Evolutionary conservation across 768 basidiomycete genomes (phyloP), one percentile per base, ranked within the genome.

Genomic region (Holtermannia corniformis): DNA sequence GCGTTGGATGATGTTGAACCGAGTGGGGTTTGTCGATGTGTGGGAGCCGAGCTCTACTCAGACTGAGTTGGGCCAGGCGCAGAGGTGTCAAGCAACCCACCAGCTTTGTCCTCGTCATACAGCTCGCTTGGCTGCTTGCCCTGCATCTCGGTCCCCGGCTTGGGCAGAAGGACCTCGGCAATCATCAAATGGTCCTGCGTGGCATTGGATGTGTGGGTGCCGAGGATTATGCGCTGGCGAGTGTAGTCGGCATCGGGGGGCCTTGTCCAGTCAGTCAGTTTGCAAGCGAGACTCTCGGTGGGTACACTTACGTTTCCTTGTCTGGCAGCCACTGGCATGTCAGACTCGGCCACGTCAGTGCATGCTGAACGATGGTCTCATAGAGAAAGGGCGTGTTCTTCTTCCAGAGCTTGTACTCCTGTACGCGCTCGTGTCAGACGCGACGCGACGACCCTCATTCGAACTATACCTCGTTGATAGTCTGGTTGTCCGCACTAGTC

Each of bases 291-390:
- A 10, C 23, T 11, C 23, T 23, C 19, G 44, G 19, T 4, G 41
- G 5, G 26, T 3, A 27, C 11, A 74, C 87, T 67, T 62, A 92
- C 92, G 82, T 81, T 74, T 96, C 88, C 72, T 83, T 85, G 77
- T 99, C 95, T 0, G 95, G 95, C 73, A 99, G 87, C 95, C 95
- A 99, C 75, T 97, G 95, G 71, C 88, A 91, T 3, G 95, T 99
- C 66, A 99, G 71, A 65, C 85, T 89, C 19, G 95, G 95, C 95
- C 95, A 99, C 73, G 95, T 90, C 47, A 97, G 78, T 26, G 93
- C 93, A 70, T 97, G 93, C 1, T 93, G 96, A 64, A 99, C 85
- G 59, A 99, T 88, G 21, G 93, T 79, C 73, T 99, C 95, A 72
- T 99, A 99, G 13, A 97, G 81, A 75, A 93, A 97, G 12, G 92